Conservation (phyloP, 306 rosid species). For the Glycine soja region DNA sequence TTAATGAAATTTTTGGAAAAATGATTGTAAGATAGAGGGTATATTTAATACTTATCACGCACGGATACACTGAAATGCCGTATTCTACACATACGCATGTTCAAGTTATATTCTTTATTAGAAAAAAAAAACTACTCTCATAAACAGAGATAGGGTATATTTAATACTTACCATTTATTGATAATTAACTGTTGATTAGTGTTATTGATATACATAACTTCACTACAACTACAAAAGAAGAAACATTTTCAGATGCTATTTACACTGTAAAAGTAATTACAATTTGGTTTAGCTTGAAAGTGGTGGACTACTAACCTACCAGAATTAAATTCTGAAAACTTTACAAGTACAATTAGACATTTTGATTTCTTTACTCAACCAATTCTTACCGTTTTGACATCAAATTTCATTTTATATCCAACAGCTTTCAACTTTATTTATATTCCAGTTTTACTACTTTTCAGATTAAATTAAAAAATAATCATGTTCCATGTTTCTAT, state of each 20-base stretch:
- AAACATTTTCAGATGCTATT: neutral
- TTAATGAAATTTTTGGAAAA: neutral
- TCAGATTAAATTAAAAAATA: neutral
- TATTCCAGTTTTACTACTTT: neutral
- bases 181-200: neutral
- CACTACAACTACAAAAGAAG: neutral
- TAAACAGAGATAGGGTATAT: too few relatives aligned
- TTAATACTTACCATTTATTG: too few relatives aligned
- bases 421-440: neutral
- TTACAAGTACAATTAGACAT: neutral
- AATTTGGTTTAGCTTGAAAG: neutral
- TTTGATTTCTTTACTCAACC: slow-evolving; percentile 13
- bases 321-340: neutral
- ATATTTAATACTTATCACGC: neutral
- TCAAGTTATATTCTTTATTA: neutral
- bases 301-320: too few relatives aligned
- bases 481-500: neutral
- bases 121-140: neutral
- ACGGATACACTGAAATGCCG: neutral
- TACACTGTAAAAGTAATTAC: neutral
- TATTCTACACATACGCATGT: neutral
- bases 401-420: neutral
- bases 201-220: neutral
- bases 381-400: neutral
- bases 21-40: neutral